Base-by-base conservation (phyloP, 1,284 basidiomycete species). In the Neonothopanus nambi region DNA sequence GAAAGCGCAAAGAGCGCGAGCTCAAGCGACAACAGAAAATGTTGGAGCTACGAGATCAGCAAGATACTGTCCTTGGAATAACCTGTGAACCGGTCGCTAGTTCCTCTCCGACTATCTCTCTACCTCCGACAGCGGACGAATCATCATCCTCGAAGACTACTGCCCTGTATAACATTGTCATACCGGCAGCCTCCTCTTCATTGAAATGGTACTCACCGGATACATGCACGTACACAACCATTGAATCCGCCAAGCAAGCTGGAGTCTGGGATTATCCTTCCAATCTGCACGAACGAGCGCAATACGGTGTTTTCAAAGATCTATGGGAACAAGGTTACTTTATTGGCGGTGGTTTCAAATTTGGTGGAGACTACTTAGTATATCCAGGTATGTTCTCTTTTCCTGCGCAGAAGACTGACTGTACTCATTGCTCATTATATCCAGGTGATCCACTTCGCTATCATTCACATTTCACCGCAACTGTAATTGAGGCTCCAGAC, bases 381-480 rank as follows among this genome's bases (percentile, higher is more conserved):
- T 99, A 99, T 72, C 97, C 97, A 48, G 94, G 93, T 93, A 62
- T 48, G 84, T 71, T 46, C 15, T 7, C 5, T 12, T 3, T 17
- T 55, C 47, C 46, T 44, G 28, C 41, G n/a, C n/a, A n/a, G n/a
- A n/a, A n/a, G n/a, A 13, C n/a, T n/a, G 21, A 30, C 23, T 39
- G 38, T 46, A 28, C 7, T 26, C 42, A n/a, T 50, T 54, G 42
- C 36, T 45, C 15, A 44, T 43, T 37, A 5, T 40, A 21, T 5
- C 11, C 52, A 95, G 95, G 95, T 49, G 97, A 99, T 66, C 95
- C 95, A 4, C 72, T 99, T 28, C 81, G 97, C 15, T 99, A 97
- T 68, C 97, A 99, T 64, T 96, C 95, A 1, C 97, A 99, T 70
- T 99, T 98, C 66, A 89, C 91, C 11, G 90, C 89, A 8, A 86